Evolutionary conservation across 2,329 filamentous ascomycete species (phyloP).

Genomic region (Pestalotiopsis sp.): DNA sequence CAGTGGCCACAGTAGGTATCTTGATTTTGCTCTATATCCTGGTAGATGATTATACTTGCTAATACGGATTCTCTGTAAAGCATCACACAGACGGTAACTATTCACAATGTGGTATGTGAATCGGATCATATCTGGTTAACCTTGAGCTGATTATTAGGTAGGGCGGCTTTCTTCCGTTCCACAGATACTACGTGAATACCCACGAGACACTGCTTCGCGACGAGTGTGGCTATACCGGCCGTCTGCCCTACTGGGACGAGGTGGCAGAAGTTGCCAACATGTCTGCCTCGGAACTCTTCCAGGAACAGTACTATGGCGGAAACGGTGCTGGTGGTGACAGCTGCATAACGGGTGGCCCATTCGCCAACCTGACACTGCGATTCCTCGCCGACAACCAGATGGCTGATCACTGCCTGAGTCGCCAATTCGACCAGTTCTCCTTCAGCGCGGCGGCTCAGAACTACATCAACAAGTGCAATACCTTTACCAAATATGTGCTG

Average conservation of each 20-base stretch:
- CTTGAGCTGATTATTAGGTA: not conserved
- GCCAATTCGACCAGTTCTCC: not conserved
- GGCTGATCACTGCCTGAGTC: conserved; percentile 25
- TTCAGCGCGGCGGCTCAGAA: not conserved
- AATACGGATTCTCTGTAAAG: not conserved
- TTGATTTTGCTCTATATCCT: not conserved
- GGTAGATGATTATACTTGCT: too few species aligned
- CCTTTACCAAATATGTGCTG: not conserved
- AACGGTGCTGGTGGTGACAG: conserved; percentile 25
- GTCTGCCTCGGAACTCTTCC: conserved; percentile 31
- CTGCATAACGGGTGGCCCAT: conserved; percentile 37
- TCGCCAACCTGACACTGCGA: conserved; percentile 34
- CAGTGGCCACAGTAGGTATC: conserved; percentile 30
- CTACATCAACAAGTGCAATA: conserved; percentile 1
- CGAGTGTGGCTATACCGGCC: conserved; percentile 32
- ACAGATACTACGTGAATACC: conserved; percentile 34
- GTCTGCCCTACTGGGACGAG: conserved; percentile 38
- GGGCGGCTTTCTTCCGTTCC: conserved; percentile 38
- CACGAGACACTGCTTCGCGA: conserved; percentile 34
- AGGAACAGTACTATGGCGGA: conserved; percentile 33
- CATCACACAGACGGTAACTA: conserved; percentile 28
- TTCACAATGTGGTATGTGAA: conserved; percentile 28
- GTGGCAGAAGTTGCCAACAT: conserved; percentile 30
- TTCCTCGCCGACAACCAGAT: not conserved
- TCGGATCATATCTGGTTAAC: not conserved